Evolutionary conservation across 2,329 filamentous ascomycete genomes (phyloP).

Genomic region (Didymella sp.): DNA sequence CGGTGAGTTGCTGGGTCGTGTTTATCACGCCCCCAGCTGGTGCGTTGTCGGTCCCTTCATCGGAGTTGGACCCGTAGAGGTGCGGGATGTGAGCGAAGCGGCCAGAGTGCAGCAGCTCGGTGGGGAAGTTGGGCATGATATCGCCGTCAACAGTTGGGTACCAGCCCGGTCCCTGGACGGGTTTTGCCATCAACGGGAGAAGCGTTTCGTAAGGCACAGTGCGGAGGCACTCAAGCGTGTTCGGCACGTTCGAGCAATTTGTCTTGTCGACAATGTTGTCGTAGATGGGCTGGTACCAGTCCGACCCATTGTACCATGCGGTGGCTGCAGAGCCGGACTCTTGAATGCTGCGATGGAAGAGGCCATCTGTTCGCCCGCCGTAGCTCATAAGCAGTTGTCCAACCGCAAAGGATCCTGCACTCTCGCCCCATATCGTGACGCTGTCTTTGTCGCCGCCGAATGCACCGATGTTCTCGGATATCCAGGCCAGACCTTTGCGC

Average conservation of each 20-base stretch:
- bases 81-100: conserved; percentile 70
- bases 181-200: conserved; percentile 60
- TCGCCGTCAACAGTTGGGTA: conserved; percentile 64
- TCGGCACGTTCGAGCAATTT: conserved; percentile 62
- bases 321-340: conserved; percentile 49
- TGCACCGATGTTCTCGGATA: conserved; percentile 53
- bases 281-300: conserved; percentile 60
- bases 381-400: conserved; percentile 48
- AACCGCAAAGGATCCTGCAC: conserved; percentile 53
- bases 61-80: conserved; percentile 68
- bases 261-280: conserved; percentile 53
- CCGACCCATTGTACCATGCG: conserved; percentile 49
- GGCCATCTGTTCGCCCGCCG: conserved; percentile 43
- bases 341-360: conserved; percentile 49
- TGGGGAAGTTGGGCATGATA: conserved; percentile 61
- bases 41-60: conserved; percentile 69
- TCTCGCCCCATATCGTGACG: conserved; percentile 57
- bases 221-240: conserved; percentile 61
- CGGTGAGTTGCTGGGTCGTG: conserved; percentile 59
- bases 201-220: conserved; percentile 65
- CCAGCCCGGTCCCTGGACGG: conserved; percentile 47
- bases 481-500: conserved; percentile 56
- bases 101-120: conserved; percentile 62
- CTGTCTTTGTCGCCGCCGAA: conserved; percentile 53
- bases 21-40: conserved; percentile 61